Evolutionary conservation across 805 yeast genomes (phyloP).

Genomic region (Sugiyamaella smithiae): DNA sequence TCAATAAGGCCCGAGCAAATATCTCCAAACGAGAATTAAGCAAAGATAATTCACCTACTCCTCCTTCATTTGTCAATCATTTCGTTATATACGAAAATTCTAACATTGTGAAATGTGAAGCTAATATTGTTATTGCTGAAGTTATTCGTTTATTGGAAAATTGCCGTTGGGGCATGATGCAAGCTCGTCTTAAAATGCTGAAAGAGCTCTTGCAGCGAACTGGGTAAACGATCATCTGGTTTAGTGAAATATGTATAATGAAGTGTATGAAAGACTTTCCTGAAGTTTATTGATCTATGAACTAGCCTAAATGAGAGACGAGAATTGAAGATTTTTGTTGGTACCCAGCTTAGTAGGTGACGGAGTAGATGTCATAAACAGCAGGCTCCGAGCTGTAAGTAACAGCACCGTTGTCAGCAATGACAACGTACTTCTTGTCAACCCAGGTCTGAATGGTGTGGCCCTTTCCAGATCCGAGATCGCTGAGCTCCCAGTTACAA

Average conservation of each 20-base stretch:
- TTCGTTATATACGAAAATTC: constrained; percentile 9
- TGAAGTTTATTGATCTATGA: too few relatives aligned
- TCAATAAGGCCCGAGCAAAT: constrained; percentile 14
- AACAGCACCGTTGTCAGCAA: background rate
- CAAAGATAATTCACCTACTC: background rate
- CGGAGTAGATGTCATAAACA: background rate
- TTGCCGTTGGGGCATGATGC: constrained; percentile 22
- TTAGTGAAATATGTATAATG: too few relatives aligned
- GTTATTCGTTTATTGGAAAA: constrained; percentile 14
- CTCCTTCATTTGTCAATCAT: background rate
- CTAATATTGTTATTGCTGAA: constrained; percentile 18
- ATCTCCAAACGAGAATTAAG: constrained; percentile 8
- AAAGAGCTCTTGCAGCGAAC: background rate
- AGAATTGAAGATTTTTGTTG: too few relatives aligned
- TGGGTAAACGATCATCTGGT: background rate
- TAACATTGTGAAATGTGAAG: constrained; percentile 15
- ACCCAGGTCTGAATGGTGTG: constrained; percentile 2
- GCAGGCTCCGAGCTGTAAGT: background rate
- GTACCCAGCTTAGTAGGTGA: background rate
- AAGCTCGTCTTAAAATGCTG: constrained; percentile 1
- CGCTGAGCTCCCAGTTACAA: background rate
- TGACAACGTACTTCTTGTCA: background rate
- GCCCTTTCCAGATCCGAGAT: background rate
- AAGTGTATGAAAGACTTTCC: too few relatives aligned
- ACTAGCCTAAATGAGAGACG: too few relatives aligned